Base-by-base conservation (phyloP, 805 yeast species). In the Peterozyma toletana region DNA sequence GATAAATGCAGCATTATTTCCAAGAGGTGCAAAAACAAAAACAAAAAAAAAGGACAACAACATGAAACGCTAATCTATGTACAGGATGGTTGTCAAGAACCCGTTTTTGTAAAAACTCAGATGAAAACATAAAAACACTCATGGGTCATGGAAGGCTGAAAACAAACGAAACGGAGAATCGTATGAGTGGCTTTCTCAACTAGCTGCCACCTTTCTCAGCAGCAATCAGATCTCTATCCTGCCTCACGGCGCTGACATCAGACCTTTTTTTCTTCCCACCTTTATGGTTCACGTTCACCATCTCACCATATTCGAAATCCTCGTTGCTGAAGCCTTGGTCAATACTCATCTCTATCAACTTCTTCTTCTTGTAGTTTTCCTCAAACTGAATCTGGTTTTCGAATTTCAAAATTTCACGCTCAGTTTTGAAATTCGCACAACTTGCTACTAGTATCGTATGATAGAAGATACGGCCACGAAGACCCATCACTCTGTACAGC, bases 381-480 rank as follows among this genome's bases (percentile, higher is more conserved):
- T 64, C 68, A 5, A 30, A 40, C 36, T 63, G 53, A 30, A 61
- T 54, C 9, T 40, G 37, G 14, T 54, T 52, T 46, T 64, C 68
- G 45, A 62, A 64, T 35, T 43, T 54, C 48, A 63, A 54, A 31
- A 64, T 67, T 40, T 60, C 59, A 30, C 56, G 49, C 51, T 64
- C 69, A 1, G 69, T 56, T 14, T 55, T 53, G 43, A 62, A 64
- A 3, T 65, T 58, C 6, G 68, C 68, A 35, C 59, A 58, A 6
- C 63, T 53, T 1, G 67, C 63, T 11, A 63, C 52, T 61, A 64
- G 58, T 9, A 64, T 60, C 2, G 69, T 64, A 45, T 64, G 67
- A 43, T 62, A 64, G 37, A 63, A 64, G 2, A 64, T 58, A 33
- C 68, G 51, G 17, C 64, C 62, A 18, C 69, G 48, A 17, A 53